A percentile compares a stretch with the other conserved stretches of the same genome.
Evolutionary conservation across 202 grass and related monocot species (phyloP).

Genomic region (Schoenoplectus triqueter): DNA sequence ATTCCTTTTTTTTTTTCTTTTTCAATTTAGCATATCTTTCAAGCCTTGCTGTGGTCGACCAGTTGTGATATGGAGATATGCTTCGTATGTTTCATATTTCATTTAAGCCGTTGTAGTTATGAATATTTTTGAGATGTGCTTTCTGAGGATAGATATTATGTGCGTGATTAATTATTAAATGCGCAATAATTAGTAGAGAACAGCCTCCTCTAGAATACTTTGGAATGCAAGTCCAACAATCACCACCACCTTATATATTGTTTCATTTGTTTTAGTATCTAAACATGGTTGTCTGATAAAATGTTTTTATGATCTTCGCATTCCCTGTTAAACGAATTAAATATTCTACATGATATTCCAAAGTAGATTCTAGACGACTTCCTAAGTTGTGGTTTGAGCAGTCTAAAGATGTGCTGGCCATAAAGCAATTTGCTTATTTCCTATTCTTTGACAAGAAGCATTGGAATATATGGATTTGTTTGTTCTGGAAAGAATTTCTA

Average conservation of each 20-base stretch:
- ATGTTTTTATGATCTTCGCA: background rate
- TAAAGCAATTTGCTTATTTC: no score
- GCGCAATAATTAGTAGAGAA: background rate
- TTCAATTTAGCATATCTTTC: background rate
- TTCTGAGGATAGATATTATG: background rate
- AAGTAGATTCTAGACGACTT: background rate
- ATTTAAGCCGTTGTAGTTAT: background rate
- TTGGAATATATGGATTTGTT: no score
- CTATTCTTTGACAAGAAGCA: no score
- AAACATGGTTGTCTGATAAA: background rate
- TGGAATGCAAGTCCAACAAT: background rate
- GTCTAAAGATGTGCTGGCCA: no score
- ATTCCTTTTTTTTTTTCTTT: background rate
- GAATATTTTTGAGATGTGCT: background rate
- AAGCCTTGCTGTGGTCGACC: constrained; percentile 15
- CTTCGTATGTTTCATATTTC: constrained; percentile 14
- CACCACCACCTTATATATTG: background rate
- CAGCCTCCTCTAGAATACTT: background rate
- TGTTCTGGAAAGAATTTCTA: no score
- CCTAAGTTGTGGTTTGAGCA: background rate
- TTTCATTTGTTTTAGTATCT: background rate
- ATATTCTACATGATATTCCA: background rate
- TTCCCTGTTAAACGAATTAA: background rate
- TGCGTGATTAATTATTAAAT: constrained; percentile 12
- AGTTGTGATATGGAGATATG: constrained; percentile 10